Conservation (phyloP, 176 grass and related monocot species). For the Oryza coarctata region DNA sequence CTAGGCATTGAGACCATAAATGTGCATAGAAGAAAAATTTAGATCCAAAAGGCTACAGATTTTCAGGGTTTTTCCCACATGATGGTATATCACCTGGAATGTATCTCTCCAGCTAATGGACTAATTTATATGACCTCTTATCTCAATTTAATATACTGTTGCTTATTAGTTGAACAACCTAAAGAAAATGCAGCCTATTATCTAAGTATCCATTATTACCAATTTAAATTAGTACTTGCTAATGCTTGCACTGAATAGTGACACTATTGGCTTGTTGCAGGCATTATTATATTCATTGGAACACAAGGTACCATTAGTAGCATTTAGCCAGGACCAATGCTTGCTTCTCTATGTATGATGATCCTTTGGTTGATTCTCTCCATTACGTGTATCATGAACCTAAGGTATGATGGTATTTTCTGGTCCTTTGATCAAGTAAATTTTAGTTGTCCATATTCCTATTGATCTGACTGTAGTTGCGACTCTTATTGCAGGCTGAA, state of each 20-base stretch:
- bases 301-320: slow-evolving; percentile 83
- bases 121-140: not conserved
- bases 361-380: slow-evolving; percentile 86
- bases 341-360: slow-evolving; percentile 86
- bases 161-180: not conserved
- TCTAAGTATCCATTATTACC: not conserved
- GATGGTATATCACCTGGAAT: not conserved
- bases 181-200: not conserved
- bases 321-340: slow-evolving; percentile 87
- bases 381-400: slow-evolving; percentile 89
- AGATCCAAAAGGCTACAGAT: not conserved
- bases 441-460: slow-evolving; percentile 18
- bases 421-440: slow-evolving; percentile 13
- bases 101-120: not conserved
- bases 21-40: not conserved
- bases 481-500: slow-evolving; percentile 66
- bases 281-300: slow-evolving; percentile 81
- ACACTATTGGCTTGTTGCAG: slow-evolving; percentile 48
- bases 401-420: slow-evolving; percentile 51
- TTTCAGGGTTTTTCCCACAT: slow-evolving; percentile 2
- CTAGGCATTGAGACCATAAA: not conserved
- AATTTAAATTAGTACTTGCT: not conserved
- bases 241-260: not conserved
- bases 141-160: not conserved
- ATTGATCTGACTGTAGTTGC: slow-evolving; percentile 33